phyloP scores from a whole-genome alignment of 495 filamentous ascomycete genomes.

The Rostrohypoxylon terebratum region DNA sequence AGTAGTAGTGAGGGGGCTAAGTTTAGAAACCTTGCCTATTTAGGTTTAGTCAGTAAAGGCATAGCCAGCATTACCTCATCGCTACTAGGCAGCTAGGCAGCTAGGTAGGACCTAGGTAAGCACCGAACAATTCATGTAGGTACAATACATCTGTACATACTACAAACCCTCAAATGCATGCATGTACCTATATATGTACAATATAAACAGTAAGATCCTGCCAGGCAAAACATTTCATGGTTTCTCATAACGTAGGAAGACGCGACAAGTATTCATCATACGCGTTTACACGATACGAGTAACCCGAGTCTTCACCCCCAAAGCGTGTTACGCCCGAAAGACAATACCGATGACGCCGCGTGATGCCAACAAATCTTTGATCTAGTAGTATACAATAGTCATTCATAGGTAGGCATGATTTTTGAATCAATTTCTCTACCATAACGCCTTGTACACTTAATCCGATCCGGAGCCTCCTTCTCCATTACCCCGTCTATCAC shows the following conservation, averaged over 20 bases:
- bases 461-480: constrained; percentile 42
- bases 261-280: not conserved
- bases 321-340: constrained; percentile 6
- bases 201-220: not conserved
- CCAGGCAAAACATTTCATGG: not conserved
- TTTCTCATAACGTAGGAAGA: not conserved
- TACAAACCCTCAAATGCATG: not conserved
- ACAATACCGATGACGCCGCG: constrained; percentile 20
- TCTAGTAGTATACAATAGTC: constrained; percentile 20
- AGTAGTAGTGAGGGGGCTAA: constrained; percentile 8
- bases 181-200: not conserved
- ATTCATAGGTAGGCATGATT: constrained; percentile 5
- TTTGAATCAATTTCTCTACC: constrained; percentile 9
- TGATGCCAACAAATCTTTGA: constrained; percentile 26
- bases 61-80: constrained; percentile 18
- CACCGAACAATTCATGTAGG: too few species aligned
- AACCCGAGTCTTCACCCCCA: constrained; percentile 6
- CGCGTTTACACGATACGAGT: not conserved
- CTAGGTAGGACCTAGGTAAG: too few species aligned
- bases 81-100: too few species aligned
- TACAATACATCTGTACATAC: not conserved
- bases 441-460: constrained; percentile 9
- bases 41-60: not conserved
- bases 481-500: constrained; percentile 37
- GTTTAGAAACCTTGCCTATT: constrained; percentile 19